Base-by-base conservation (phyloP, 257 asterid genomes). In the Coffea eugenioides region DNA sequence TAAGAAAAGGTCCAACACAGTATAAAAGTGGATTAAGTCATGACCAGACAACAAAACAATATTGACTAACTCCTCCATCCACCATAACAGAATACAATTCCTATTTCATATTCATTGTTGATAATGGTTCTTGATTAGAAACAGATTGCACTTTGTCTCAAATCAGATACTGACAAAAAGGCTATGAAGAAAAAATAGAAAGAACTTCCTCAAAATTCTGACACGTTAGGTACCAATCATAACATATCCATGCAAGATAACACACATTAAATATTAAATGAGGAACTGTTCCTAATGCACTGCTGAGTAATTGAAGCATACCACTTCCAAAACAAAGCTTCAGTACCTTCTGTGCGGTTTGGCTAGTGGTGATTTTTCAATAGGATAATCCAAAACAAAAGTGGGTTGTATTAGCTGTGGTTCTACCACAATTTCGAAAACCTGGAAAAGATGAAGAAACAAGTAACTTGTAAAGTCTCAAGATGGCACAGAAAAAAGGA, bases 361-460 rank as follows among this genome's bases (percentile, higher is more conserved):
- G 88, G 99, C 98, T 20, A 96, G 91, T 36, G 99, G 99, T 45
- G 99, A 96, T 85, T 92, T 92, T 90, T 94, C 98, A 75, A 96
- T 80, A 2, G 99, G 99, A 85, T 96, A 96, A 82, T 96, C 99
- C 96, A 96, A 82, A 65, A 96, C 99, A 83, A 96, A 94, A 46
- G 99, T 96, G 54, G 99, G 99, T 80, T 94, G 99, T 79, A 94
- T 78, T 64, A 96, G 88, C 79, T 86, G 87, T 79, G 97, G 94
- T 80, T 96, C 99, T 68, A 96, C 98, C 59, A 80, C 87, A 62
- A 89, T 80, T 87, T 96, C 98, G 74, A 96, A 95, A 70, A 95
- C 96, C 99, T 95, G 91, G 81, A 81, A 51, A 71, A 62, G 41
- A 69, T 59, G 71, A 64, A 65, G 14, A 34, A 51, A 73, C 62